Evolutionary conservation across 2,329 filamentous ascomycete genomes (phyloP), one percentile per base, ranked within the genome.

Genomic region (Aspergillus versicolor): DNA sequence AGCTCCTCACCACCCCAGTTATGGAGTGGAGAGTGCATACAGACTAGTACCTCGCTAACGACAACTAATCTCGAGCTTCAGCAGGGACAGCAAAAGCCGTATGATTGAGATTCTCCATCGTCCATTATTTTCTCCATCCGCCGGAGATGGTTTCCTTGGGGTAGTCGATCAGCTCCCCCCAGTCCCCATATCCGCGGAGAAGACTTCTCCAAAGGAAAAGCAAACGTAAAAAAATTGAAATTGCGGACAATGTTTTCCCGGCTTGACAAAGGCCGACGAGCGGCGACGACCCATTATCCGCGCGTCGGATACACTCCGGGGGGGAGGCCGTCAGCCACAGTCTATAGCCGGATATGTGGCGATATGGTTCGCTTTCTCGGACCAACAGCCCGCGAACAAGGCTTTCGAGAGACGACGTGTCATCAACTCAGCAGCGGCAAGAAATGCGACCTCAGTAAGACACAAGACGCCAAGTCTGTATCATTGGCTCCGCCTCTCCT

Each of bases 381-480:
- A 37, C 52, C 27, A 54, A 54, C 38, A 43, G 34, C 37, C 43
- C 17, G 37, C 43, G 32, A 47, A 19, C 34, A 9, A 30, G 15
- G 34, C 34, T 37, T 54, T 59, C 56, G 42, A 54, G 58, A 56
- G 58, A 56, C 61, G 57, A 62, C 62, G 63, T 65, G 63, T 63
- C 62, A 63, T 64, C 49, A 48, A 45, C 38, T 12, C 13, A 40
- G 9, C 30, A n/a, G 12, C 32, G 19, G 27, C 45, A 56, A 47
- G 37, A 50, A 27, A 45, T n/a, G 15, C 41, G 32, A 44, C 11
- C 21, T 21, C 41, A 43, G 19, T 13, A 47, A 17, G 12, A 19
- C 45, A 24, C 40, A 45, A 45, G 27, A 38, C 37, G 59, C 59
- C 54, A 56, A 61, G 56, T 52, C 50, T 50, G 19, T 38, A n/a